phyloP scores from a whole-genome alignment of 495 filamentous ascomycete species.

The Trichoderma parareesei region DNA sequence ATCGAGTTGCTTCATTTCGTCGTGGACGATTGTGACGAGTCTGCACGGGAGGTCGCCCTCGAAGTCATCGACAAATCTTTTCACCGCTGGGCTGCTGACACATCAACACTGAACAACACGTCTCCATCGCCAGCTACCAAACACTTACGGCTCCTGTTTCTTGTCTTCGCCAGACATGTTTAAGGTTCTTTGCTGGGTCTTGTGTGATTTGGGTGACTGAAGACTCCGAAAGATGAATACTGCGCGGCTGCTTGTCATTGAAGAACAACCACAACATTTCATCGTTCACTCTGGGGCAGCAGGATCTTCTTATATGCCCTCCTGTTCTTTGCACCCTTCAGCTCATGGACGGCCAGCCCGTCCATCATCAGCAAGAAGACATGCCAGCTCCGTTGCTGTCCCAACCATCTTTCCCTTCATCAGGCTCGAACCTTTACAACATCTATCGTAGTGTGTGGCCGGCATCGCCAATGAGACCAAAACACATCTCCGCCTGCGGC shows the following conservation, averaged over 20 bases:
- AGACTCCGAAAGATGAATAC: background rate
- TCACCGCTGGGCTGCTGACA: background rate
- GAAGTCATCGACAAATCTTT: background rate
- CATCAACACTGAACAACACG: background rate
- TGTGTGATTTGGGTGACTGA: background rate
- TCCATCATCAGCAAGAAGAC: background rate
- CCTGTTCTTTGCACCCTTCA: background rate
- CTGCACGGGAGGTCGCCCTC: background rate
- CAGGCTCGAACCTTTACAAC: background rate
- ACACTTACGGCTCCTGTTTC: background rate
- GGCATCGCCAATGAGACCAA: background rate
- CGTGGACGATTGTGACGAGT: background rate
- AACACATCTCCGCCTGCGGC: conserved; percentile 6
- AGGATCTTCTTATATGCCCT: background rate
- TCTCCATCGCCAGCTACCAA: background rate
- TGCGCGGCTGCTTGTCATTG: background rate
- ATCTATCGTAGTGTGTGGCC: background rate
- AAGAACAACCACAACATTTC: background rate
- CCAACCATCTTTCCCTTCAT: background rate
- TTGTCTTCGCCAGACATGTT: background rate
- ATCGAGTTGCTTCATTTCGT: background rate
- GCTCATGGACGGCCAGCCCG: background rate
- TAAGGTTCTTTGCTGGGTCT: background rate
- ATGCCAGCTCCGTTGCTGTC: background rate
- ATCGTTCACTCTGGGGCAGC: background rate